These are phyloP conservation scores for Gossypium raimondii DNA, from an alignment of 345 rosid genomes.

Conservation along the genomic window DNA sequence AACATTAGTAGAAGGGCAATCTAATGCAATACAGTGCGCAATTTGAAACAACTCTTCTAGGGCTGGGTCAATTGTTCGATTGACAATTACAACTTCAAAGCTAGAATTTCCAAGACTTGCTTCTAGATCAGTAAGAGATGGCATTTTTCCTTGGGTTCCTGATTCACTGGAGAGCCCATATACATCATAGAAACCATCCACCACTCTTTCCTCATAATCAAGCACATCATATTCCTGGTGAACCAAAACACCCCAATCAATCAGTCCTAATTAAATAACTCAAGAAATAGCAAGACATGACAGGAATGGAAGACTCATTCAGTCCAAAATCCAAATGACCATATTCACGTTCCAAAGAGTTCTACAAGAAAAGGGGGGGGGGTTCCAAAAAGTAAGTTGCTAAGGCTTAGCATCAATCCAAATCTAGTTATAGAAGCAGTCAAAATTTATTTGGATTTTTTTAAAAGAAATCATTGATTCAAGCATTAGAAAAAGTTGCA, in stretches of 20 bases:
- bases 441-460: background rate
- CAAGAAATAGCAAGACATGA: background rate
- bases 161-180: slow-evolving; percentile 61
- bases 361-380: no score
- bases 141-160: slow-evolving; percentile 64
- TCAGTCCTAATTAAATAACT: slow-evolving; percentile 17
- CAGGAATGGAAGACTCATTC: background rate
- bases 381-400: background rate
- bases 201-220: slow-evolving; percentile 89
- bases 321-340: background rate
- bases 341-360: background rate
- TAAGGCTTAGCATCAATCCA: background rate
- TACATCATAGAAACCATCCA: slow-evolving; percentile 94
- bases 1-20: slow-evolving; percentile 63
- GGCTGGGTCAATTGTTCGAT: slow-evolving; percentile 61
- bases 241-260: slow-evolving; percentile 14
- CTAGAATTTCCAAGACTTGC: slow-evolving; percentile 59
- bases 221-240: slow-evolving; percentile 85
- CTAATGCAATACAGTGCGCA: slow-evolving; percentile 73
- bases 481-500: background rate
- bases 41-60: slow-evolving; percentile 80
- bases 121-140: slow-evolving; percentile 81
- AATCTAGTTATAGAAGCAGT: background rate
- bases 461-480: background rate
- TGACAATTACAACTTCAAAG: slow-evolving; percentile 81